These are phyloP conservation scores for Wickerhamia fluorescens DNA, from an alignment of 805 yeast species.

Conservation along the genomic window DNA sequence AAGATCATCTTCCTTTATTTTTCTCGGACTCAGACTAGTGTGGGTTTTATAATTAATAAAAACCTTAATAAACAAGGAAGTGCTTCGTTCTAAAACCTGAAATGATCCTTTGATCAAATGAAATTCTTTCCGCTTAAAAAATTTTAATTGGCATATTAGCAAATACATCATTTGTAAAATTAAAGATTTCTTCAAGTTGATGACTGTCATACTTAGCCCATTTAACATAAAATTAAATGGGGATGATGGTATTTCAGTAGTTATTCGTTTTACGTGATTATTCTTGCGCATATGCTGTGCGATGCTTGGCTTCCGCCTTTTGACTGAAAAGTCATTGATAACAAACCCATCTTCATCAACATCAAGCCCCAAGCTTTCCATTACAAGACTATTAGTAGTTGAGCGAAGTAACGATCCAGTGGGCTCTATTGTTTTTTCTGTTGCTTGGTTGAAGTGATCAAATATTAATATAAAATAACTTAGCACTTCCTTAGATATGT, in stretches of 20 bases:
- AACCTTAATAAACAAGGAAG: constrained; percentile 27
- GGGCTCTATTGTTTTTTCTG: constrained; percentile 5
- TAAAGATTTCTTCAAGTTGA: constrained; percentile 36
- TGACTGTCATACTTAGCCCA: constrained; percentile 36
- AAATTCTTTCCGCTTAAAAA: constrained; percentile 20
- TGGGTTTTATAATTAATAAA: constrained; percentile 33
- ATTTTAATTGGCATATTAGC: constrained; percentile 32
- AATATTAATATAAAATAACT: constrained; percentile 31
- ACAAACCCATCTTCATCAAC: constrained; percentile 41
- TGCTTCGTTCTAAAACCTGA: constrained; percentile 16
- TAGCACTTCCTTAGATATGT: constrained; percentile 32
- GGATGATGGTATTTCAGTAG: constrained; percentile 27
- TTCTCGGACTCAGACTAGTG: constrained; percentile 11
- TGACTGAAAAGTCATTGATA: constrained; percentile 36
- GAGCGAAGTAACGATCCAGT: constrained; percentile 1
- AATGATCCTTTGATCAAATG: constrained; percentile 11
- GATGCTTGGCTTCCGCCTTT: constrained; percentile 19
- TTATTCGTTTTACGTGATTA: constrained; percentile 8
- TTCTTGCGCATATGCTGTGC: constrained; percentile 3
- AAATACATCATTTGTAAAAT: constrained; percentile 37
- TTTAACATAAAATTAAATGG: constrained; percentile 37
- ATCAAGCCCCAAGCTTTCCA: constrained; percentile 32
- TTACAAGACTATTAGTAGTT: constrained; percentile 14
- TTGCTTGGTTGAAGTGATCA: constrained; percentile 17
- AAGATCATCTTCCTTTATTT: constrained; percentile 28